Conservation (phyloP, 768 basidiomycete genomes). For the Pulveroboletus sp. region DNA sequence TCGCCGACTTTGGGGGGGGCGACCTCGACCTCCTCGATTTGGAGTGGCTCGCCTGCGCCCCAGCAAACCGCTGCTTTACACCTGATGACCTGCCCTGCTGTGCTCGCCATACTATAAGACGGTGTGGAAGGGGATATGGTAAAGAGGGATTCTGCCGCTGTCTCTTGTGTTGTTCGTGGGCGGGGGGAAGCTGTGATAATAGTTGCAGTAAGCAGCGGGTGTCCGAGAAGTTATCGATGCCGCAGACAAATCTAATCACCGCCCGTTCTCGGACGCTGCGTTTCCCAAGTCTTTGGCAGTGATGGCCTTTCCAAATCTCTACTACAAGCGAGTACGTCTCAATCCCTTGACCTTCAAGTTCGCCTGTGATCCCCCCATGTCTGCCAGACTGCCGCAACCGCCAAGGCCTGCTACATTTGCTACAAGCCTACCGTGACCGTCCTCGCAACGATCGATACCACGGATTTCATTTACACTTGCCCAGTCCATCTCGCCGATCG, state of each 20-base stretch:
- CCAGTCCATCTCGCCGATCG: slow-evolving; percentile 72
- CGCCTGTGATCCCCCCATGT: not conserved
- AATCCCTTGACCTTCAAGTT: not conserved
- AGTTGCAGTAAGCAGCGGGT: no score
- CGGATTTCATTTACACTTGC: slow-evolving; percentile 87
- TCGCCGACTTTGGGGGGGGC: slow-evolving; percentile 86
- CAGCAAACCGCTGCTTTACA: slow-evolving; percentile 95
- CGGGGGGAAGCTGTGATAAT: not conserved
- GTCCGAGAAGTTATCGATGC: no score
- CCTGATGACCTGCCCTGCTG: slow-evolving; percentile 70
- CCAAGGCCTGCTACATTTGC: slow-evolving; percentile 76
- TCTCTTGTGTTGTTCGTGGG: not conserved
- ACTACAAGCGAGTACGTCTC: slow-evolving; percentile 78
- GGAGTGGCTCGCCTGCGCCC: slow-evolving; percentile 83
- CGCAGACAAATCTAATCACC: no score
- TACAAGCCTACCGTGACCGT: slow-evolving; percentile 77
- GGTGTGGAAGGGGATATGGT: slow-evolving; percentile 15
- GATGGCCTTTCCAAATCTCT: slow-evolving; percentile 72
- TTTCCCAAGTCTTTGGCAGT: no score
- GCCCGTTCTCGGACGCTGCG: no score
- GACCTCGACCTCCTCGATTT: slow-evolving; percentile 90
- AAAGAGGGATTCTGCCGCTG: slow-evolving; percentile 9
- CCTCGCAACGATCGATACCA: slow-evolving; percentile 75
- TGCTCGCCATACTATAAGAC: slow-evolving; percentile 55
- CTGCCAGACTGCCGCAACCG: slow-evolving; percentile 66